Evolutionary conservation across 345 rosid species (phyloP), one percentile per base, ranked within the genome.

Genomic region (Lepidium aucheri): DNA sequence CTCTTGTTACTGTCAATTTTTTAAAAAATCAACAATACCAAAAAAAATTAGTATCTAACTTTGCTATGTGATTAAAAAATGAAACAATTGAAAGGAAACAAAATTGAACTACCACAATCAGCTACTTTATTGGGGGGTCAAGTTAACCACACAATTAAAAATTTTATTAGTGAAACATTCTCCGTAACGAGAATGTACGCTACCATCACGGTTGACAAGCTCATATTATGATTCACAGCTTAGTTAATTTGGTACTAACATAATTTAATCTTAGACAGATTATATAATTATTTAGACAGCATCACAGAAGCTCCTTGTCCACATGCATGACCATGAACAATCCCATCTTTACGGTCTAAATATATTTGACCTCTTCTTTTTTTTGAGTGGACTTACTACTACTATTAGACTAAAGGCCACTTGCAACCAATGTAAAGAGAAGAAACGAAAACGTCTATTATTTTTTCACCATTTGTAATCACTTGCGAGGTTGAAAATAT

Each of bases 281-380:
- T 20, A 24, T 8, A 33, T 16, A 10, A 36, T 46, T 53, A 28
- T 13, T 30, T 15, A 39, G 9, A 68, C 52, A n/a, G 44, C 42
- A n/a, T 3, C 40, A 30, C 17, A 55, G 6, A 42, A 50, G 60
- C n/a, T 58, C 28, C 45, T 3, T 51, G 67, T 60, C 53, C 30
- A 15, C 65, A 63, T 63, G 51, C 75, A 63, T 63, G 70, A 56
- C 13, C 65, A 55, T 17, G 76, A 51, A 72, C 38, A 47, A 0
- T 30, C 1, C 70, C 76, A 18, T 35, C 8, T 72, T 63, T 39
- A 56, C 52, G 44, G 75, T 49, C 44, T 16, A 33, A 1, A 72
- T 72, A 56, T 65, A 56, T 56, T 71, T 63, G 75, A 63, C 69
- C 53, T 46, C 52, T 22, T 70, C 55, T n/a, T n/a, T n/a, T n/a